A percentile compares a stretch with the other conserved stretches of the same genome.
Conservation (phyloP, 2,329 filamentous ascomycete genomes). For the Teratosphaeria zuluensis region DNA sequence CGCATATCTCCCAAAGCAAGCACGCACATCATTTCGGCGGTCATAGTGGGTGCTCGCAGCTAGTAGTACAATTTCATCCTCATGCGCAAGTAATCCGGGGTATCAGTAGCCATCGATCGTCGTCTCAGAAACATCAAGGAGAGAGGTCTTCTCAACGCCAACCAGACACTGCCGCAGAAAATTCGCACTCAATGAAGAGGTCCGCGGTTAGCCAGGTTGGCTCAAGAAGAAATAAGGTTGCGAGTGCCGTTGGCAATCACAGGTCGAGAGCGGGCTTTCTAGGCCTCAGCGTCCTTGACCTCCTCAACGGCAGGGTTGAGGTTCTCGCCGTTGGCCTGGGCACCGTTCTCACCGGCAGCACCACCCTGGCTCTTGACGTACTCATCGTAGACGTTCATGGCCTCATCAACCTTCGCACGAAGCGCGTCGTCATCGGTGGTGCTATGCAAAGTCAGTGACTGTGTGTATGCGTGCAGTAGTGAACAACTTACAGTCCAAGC, state of each 20-base stretch:
- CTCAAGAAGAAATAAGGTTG: not conserved
- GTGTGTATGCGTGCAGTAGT: not conserved
- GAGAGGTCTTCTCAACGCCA: not conserved
- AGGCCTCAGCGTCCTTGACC: conserved; percentile 18
- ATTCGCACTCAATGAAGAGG: not conserved
- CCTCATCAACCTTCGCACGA: conserved; percentile 93
- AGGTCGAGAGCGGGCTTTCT: not conserved
- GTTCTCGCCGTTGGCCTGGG: conserved; percentile 26
- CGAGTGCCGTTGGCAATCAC: not conserved
- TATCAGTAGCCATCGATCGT: not conserved
- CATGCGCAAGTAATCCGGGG: not conserved
- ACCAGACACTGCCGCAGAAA: not conserved
- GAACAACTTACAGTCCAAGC: conserved; percentile 74
- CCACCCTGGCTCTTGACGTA: conserved; percentile 79
- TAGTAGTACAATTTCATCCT: not conserved
- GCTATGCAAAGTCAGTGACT: conserved; percentile 36
- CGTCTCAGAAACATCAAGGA: not conserved
- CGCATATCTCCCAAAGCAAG: not conserved
- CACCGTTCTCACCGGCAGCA: conserved; percentile 26
- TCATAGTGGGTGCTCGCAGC: not conserved
- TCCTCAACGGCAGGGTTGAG: conserved; percentile 23
- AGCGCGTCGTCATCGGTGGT: conserved; percentile 84
- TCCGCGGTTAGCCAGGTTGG: not conserved
- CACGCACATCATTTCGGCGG: not conserved
- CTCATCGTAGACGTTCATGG: conserved; percentile 93